Conservation (phyloP, 2,329 filamentous ascomycete genomes). For the Aspergillus calidoustus region DNA sequence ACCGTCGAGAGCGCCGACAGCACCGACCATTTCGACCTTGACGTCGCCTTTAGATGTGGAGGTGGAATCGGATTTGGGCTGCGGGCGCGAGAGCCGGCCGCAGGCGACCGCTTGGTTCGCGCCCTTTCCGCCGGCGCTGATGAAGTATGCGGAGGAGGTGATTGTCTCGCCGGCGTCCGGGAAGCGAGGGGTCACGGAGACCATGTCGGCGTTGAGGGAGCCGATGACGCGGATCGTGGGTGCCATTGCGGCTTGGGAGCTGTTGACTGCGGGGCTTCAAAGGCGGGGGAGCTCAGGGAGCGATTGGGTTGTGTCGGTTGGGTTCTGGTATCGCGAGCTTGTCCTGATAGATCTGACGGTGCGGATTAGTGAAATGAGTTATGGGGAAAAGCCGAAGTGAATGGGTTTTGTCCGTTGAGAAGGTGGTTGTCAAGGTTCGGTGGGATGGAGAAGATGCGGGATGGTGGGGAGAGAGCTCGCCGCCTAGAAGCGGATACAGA, state of each 20-base stretch:
- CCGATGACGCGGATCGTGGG: slow-evolving; percentile 79
- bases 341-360: neutral
- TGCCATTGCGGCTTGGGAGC: slow-evolving; percentile 35
- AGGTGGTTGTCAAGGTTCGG: neutral
- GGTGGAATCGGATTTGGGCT: slow-evolving; percentile 26
- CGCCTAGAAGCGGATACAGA: slow-evolving; percentile 1
- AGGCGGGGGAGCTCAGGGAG: neutral
- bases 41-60: slow-evolving; percentile 34
- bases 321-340: neutral
- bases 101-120: slow-evolving; percentile 94
- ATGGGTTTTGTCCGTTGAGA: neutral
- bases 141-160: slow-evolving; percentile 75
- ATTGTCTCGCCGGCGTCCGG: slow-evolving; percentile 87
- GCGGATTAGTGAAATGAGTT: neutral
- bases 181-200: slow-evolving; percentile 83
- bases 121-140: slow-evolving; percentile 88
- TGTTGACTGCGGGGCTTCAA: neutral
- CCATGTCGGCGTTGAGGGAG: slow-evolving; percentile 93
- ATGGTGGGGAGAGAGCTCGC: neutral
- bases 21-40: slow-evolving; percentile 72
- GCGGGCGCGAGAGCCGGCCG: slow-evolving; percentile 73
- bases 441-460: neutral
- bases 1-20: slow-evolving; percentile 66
- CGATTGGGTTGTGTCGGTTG: neutral
- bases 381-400: neutral